Percentiles rank a stretch among this genome's conserved stretches.
Conservation (phyloP, 139 green algal species). For the Diplosphaera chodatii region DNA sequence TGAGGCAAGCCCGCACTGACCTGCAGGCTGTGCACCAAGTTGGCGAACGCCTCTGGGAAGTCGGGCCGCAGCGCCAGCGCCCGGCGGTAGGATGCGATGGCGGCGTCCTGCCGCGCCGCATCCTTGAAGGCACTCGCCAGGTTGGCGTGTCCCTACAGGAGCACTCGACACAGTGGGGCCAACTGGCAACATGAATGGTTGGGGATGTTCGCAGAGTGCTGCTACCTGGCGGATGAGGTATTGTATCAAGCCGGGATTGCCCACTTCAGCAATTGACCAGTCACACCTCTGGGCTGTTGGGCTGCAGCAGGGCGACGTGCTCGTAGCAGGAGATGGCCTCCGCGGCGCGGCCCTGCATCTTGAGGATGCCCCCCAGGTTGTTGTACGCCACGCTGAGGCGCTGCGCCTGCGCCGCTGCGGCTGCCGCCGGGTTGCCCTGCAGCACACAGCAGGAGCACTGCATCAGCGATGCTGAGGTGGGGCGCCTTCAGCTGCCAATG, state of each 20-base stretch:
- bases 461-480: too few relatives aligned
- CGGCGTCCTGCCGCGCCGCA: slow-evolving; percentile 56
- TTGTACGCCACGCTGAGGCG: slow-evolving; percentile 71
- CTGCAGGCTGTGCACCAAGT: slow-evolving; percentile 73
- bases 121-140: slow-evolving; percentile 73
- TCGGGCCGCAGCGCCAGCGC: slow-evolving; percentile 59
- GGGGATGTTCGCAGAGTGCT: too few relatives aligned
- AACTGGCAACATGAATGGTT: too few relatives aligned
- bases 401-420: slow-evolving; percentile 40
- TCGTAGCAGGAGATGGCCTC: slow-evolving; percentile 81
- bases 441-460: neutral
- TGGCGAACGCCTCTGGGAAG: slow-evolving; percentile 80
- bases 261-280: too few relatives aligned
- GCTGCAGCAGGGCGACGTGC: slow-evolving; percentile 64
- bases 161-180: too few relatives aligned
- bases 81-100: slow-evolving; percentile 61
- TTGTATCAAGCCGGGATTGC: too few relatives aligned
- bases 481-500: too few relatives aligned
- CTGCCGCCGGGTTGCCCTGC: slow-evolving; percentile 3
- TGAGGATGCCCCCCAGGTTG: slow-evolving; percentile 71
- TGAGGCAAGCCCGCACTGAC: too few relatives aligned
- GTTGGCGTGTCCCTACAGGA: slow-evolving; percentile 50
- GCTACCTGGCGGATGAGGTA: too few relatives aligned
- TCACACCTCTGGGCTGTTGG: slow-evolving; percentile 42
- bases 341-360: slow-evolving; percentile 43